These are phyloP conservation scores for Leccinum truebloodii DNA, from an alignment of 768 basidiomycete species.

Conservation along the genomic window DNA sequence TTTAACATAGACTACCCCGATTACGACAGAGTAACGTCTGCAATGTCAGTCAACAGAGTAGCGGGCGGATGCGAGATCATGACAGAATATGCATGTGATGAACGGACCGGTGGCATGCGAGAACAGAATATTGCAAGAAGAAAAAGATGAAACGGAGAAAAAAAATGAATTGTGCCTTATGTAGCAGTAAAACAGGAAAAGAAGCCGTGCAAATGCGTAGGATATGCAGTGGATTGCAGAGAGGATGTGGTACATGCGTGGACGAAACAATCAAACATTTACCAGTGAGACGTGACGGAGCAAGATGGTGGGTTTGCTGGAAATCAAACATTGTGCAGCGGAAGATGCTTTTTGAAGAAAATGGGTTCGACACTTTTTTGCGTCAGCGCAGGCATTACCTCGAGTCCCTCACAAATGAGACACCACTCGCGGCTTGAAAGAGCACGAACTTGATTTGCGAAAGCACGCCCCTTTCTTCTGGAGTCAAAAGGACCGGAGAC, in stretches of 20 bases:
- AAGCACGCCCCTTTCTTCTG: conserved; percentile 43
- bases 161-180: conserved; percentile 18
- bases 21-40: conserved; percentile 16
- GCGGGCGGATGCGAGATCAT: conserved; percentile 21
- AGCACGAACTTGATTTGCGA: conserved; percentile 51
- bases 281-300: conserved; percentile 22
- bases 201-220: conserved; percentile 25
- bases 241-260: conserved; percentile 25
- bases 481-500: conserved; percentile 30
- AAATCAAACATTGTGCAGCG: conserved; percentile 15
- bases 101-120: conserved; percentile 26
- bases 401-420: conserved; percentile 36
- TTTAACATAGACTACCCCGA: conserved; percentile 19
- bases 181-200: conserved; percentile 15
- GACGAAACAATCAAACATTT: conserved; percentile 20
- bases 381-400: conserved; percentile 17
- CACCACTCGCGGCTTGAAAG: conserved; percentile 47
- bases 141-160: conserved; percentile 1
- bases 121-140: conserved; percentile 14
- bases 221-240: conserved; percentile 24
- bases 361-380: conserved; percentile 2
- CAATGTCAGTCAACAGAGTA: conserved; percentile 15
- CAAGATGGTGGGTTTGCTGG: conserved; percentile 14
- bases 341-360: conserved; percentile 22
- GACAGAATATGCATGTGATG: conserved; percentile 13